Percentiles rank a stretch among this genome's conserved stretches.
Evolutionary conservation across 768 basidiomycete genomes (phyloP).

Genomic region (Pleurotus tuoliensis): DNA sequence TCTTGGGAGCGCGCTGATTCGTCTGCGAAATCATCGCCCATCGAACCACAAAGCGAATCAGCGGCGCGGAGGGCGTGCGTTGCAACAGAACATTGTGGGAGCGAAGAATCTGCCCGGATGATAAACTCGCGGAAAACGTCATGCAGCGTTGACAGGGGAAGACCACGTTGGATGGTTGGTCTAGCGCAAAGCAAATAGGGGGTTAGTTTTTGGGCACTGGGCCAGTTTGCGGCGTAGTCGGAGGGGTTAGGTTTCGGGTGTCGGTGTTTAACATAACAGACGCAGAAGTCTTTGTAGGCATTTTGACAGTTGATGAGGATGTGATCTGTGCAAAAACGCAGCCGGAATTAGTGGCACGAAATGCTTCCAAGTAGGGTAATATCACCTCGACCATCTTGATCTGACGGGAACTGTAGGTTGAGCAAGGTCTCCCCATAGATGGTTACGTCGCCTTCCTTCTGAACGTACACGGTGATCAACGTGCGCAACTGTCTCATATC

Average conservation of each 20-base stretch:
- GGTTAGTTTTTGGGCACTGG: background rate
- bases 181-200: background rate
- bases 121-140: constrained; percentile 1
- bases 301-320: background rate
- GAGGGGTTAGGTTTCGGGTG: background rate
- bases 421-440: background rate
- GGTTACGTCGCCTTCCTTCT: background rate
- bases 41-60: background rate
- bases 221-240: background rate
- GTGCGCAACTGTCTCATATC: background rate
- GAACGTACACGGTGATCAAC: background rate
- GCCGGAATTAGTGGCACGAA: background rate
- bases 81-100: background rate
- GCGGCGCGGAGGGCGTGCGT: background rate
- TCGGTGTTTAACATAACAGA: background rate
- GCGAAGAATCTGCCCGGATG: background rate
- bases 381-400: background rate
- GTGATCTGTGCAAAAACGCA: background rate
- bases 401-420: background rate
- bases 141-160: background rate
- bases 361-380: background rate
- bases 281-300: background rate
- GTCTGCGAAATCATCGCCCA: background rate
- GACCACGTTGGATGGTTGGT: background rate
- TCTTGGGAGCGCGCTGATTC: background rate